phyloP scores from a whole-genome alignment of 2,329 filamentous ascomycete genomes.

The Seiridium unicorne region DNA sequence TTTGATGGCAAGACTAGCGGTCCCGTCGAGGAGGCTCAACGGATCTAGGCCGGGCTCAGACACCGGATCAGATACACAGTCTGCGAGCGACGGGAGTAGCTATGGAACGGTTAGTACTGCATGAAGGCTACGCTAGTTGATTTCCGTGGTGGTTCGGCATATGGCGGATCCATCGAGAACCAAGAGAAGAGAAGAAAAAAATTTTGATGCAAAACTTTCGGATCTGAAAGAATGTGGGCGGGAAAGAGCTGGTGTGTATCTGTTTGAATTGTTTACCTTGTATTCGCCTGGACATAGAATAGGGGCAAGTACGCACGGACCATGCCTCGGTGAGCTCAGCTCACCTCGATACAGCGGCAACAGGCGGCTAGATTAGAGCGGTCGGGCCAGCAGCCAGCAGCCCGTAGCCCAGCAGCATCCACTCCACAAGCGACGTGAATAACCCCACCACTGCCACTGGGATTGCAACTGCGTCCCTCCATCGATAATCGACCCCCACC shows the following conservation, averaged over 20 bases:
- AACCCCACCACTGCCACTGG: not conserved
- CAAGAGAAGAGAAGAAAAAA: too few species aligned
- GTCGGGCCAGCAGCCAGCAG: not conserved
- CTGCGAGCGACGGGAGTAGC: constrained; percentile 27
- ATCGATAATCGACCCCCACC: constrained; percentile 3
- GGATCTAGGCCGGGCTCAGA: constrained; percentile 27
- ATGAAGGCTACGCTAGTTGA: constrained; percentile 9
- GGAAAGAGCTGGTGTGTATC: too few species aligned
- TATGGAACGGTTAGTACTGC: constrained; percentile 27
- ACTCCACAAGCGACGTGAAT: not conserved
- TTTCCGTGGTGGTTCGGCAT: too few species aligned
- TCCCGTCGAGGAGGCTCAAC: constrained; percentile 26
- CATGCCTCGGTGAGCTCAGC: not conserved
- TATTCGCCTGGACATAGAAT: not conserved
- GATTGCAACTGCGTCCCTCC: not conserved
- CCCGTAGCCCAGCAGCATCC: not conserved
- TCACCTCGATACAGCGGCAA: not conserved
- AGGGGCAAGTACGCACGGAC: not conserved
- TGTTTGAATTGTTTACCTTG: too few species aligned
- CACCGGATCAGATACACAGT: constrained; percentile 26
- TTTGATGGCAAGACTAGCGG: constrained; percentile 30
- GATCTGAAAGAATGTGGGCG: too few species aligned
- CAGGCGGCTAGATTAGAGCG: too few species aligned
- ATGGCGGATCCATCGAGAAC: too few species aligned
- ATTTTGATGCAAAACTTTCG: too few species aligned